These are phyloP conservation scores for Lyophyllum shimeji DNA, from an alignment of 768 basidiomycete species.

Conservation along the genomic window DNA sequence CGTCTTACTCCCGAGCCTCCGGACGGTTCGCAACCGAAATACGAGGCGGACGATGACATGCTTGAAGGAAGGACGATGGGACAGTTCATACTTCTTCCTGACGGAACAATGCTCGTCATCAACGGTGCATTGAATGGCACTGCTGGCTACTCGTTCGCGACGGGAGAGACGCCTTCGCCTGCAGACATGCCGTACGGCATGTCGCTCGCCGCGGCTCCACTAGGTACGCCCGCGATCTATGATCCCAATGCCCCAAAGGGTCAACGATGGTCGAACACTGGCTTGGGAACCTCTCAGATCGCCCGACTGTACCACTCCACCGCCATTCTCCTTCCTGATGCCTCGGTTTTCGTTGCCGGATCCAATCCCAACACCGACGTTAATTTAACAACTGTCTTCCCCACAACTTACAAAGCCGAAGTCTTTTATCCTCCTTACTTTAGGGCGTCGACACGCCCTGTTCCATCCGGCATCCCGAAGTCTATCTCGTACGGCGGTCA, in stretches of 20 bases:
- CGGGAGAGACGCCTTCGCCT: slow-evolving; percentile 43
- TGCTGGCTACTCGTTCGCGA: slow-evolving; percentile 75
- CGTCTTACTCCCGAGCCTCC: slow-evolving; percentile 83
- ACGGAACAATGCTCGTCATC: slow-evolving; percentile 71
- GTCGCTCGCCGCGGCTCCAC: slow-evolving; percentile 78
- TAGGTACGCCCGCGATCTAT: slow-evolving; percentile 80
- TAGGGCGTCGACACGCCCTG: slow-evolving; percentile 64
- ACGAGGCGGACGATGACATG: slow-evolving; percentile 76
- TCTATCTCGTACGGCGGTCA: slow-evolving; percentile 81
- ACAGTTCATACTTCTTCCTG: slow-evolving; percentile 82
- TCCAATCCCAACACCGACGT: slow-evolving; percentile 93
- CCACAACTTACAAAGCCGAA: slow-evolving; percentile 81
- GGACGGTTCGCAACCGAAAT: slow-evolving; percentile 59
- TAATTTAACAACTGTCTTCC: slow-evolving; percentile 57
- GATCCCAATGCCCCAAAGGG: slow-evolving; percentile 74
- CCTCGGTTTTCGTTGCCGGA: slow-evolving; percentile 84
- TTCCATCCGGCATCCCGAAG: slow-evolving; percentile 64
- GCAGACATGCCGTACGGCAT: slow-evolving; percentile 65
- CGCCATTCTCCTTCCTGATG: slow-evolving; percentile 87
- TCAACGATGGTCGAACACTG: slow-evolving; percentile 68
- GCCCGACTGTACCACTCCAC: slow-evolving; percentile 90
- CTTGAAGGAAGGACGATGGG: slow-evolving; percentile 87
- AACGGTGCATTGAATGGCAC: slow-evolving; percentile 88
- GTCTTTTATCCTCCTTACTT: slow-evolving; percentile 93
- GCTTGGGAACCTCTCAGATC: slow-evolving; percentile 62